Conservation (phyloP, 1,284 basidiomycete genomes). For the Trichosporon ovoides region DNA sequence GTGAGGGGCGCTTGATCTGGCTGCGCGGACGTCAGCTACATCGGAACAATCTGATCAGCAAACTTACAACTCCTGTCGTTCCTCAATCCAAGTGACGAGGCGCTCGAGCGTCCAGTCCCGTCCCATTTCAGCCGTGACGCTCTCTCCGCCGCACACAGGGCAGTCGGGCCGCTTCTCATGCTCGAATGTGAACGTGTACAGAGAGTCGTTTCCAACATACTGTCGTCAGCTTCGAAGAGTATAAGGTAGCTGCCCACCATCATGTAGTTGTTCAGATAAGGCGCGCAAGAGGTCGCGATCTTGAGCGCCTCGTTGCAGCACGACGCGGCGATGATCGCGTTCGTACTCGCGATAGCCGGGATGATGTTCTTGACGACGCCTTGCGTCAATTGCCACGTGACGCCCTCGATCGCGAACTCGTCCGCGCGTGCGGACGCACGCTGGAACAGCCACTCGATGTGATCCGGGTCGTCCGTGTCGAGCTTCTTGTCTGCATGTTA, state of each 20-base stretch:
- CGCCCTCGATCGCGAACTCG: constrained; percentile 93
- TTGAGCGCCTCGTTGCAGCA: constrained; percentile 99
- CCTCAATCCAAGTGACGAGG: constrained; percentile 76
- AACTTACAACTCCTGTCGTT: constrained; percentile 78
- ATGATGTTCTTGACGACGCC: constrained; percentile 99
- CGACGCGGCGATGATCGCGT: constrained; percentile 91
- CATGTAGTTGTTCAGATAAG: constrained; percentile 97
- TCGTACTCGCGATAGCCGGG: constrained; percentile 93
- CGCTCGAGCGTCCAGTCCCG: constrained; percentile 71
- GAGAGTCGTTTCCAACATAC: constrained; percentile 83
- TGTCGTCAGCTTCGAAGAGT: constrained; percentile 25
- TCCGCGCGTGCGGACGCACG: constrained; percentile 73
- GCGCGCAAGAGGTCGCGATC: constrained; percentile 89
- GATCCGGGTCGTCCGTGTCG: constrained; percentile 93
- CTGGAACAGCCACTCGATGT: constrained; percentile 89
- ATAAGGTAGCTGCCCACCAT: constrained; percentile 58
- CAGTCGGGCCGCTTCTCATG: constrained; percentile 89
- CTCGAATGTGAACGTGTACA: constrained; percentile 97
- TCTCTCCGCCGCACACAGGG: constrained; percentile 93
- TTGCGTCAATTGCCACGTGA: constrained; percentile 95
- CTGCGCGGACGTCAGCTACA: constrained; percentile 49
- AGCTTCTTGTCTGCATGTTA: constrained; percentile 72
- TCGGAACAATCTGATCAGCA: no score
- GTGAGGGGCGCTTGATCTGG: constrained; percentile 87
- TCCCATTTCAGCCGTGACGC: constrained; percentile 63